These are phyloP conservation scores for Jatropha podagrica DNA, from an alignment of 441 rosid genomes.

Conservation along the genomic window DNA sequence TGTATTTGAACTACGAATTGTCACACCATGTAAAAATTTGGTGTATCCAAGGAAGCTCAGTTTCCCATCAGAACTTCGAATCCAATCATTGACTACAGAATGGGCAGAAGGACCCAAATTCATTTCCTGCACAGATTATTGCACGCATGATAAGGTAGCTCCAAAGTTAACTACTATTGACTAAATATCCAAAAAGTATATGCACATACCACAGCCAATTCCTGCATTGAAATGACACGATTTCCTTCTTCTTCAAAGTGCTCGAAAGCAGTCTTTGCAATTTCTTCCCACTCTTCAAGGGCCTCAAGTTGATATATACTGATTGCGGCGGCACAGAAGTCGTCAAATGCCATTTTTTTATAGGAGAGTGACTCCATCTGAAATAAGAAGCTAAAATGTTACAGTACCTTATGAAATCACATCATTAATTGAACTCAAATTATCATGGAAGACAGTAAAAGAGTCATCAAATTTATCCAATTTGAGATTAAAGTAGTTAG, in stretches of 20 bases:
- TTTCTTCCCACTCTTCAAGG: constrained; percentile 76
- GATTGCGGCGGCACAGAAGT: constrained; percentile 90
- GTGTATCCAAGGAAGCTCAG: constrained; percentile 78
- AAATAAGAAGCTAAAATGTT: background rate
- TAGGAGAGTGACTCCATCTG: constrained; percentile 82
- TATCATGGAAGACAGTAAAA: background rate
- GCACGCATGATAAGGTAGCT: background rate
- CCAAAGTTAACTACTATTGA: no score
- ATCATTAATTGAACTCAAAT: background rate
- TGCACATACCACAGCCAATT: constrained; percentile 66
- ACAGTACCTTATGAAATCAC: background rate
- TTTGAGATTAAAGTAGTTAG: background rate
- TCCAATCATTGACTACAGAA: constrained; percentile 65
- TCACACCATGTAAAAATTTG: constrained; percentile 90
- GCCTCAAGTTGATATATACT: constrained; percentile 83
- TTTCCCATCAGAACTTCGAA: constrained; percentile 79
- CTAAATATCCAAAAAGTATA: constrained; percentile 2
- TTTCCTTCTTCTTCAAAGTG: constrained; percentile 86
- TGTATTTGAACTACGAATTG: constrained; percentile 67
- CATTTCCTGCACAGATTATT: constrained; percentile 60
- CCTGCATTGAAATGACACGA: constrained; percentile 70
- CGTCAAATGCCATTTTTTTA: constrained; percentile 76
- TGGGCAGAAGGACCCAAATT: constrained; percentile 75
- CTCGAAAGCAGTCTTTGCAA: constrained; percentile 62
- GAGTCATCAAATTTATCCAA: background rate